A percentile compares a stretch with the other conserved stretches of the same genome.
Conservation (phyloP, 192 early-diverging fungal genomes). For the Coemansia sp. region DNA sequence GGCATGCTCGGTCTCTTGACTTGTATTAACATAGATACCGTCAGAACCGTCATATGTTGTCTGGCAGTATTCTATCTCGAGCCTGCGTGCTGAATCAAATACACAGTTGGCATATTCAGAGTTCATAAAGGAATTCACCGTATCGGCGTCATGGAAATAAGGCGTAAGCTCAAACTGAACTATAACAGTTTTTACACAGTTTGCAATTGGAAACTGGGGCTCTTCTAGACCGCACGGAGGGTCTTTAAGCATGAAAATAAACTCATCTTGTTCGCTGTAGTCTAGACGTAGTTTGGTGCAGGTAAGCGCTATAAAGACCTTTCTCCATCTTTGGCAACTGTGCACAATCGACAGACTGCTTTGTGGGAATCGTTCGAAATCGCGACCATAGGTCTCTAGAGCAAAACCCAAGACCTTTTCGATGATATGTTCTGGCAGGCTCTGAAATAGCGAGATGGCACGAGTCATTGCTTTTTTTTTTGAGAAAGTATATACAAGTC, state of each 20-base stretch:
- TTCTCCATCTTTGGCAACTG: background rate
- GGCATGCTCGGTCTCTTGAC: background rate
- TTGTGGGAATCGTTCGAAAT: background rate
- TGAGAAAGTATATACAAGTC: no score
- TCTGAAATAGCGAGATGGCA: background rate
- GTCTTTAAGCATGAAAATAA: background rate
- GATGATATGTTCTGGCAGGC: background rate
- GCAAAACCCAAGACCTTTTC: background rate
- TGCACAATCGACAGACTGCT: background rate
- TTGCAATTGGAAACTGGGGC: background rate
- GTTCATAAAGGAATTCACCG: background rate
- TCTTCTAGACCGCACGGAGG: background rate
- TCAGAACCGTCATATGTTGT: background rate
- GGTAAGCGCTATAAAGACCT: background rate
- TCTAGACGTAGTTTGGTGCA: background rate
- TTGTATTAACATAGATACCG: background rate
- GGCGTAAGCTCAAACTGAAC: background rate
- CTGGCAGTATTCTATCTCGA: background rate
- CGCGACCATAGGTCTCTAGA: background rate
- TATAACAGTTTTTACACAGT: background rate
- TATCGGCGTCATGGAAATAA: background rate
- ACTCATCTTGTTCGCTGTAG: background rate
- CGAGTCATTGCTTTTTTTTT: background rate
- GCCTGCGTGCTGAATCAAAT: background rate
- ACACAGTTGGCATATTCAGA: background rate